A percentile compares a stretch with the other conserved stretches of the same genome.
Evolutionary conservation across 2,329 filamentous ascomycete genomes (phyloP).

Genomic region (Stagonosporopsis tanaceti): DNA sequence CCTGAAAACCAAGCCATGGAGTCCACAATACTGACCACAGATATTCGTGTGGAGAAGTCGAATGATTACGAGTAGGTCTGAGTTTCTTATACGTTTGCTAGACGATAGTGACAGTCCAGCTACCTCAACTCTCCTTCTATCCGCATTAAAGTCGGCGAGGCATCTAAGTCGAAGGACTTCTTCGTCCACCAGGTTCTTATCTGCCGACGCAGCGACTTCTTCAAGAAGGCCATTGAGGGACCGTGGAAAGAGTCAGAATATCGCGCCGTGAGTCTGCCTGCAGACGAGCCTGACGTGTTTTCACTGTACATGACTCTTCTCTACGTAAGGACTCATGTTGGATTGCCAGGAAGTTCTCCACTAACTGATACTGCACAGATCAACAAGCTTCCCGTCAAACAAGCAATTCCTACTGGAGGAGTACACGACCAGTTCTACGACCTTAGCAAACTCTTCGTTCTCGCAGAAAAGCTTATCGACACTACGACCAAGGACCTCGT

Average conservation of each 20-base stretch:
- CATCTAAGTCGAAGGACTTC: not conserved
- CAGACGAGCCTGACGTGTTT: not conserved
- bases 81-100: not conserved
- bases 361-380: not conserved
- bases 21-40: too few species aligned
- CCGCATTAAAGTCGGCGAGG: not conserved
- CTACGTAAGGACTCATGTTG: not conserved
- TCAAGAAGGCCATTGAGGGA: not conserved
- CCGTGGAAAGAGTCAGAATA: not conserved
- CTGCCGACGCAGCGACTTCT: not conserved
- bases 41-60: not conserved
- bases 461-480: not conserved
- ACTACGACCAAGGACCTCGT: not conserved
- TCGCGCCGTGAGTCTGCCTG: not conserved
- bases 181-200: not conserved
- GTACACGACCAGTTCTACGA: not conserved
- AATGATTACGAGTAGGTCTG: not conserved
- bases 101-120: not conserved
- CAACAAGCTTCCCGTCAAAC: not conserved
- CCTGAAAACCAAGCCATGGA: too few species aligned
- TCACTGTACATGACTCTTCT: not conserved
- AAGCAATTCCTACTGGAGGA: not conserved
- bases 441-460: not conserved
- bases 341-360: too few species aligned
- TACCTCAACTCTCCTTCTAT: not conserved